phyloP scores from a whole-genome alignment of 164 flowering plant genomes.

The Magnolia officinalis region DNA sequence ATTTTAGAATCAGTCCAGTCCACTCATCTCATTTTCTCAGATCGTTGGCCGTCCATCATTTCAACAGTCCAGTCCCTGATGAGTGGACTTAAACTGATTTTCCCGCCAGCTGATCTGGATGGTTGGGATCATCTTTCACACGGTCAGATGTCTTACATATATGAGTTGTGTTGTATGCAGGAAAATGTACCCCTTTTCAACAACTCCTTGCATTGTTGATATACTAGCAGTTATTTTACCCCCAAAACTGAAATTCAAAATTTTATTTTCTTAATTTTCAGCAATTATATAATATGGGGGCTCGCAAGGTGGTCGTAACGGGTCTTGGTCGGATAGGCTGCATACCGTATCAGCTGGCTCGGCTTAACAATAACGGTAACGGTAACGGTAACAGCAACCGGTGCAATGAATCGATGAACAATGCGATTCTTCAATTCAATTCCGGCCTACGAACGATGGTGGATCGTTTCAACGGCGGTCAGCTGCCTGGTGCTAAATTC shows the following conservation, averaged over 20 bases:
- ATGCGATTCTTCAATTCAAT: conserved; percentile 53
- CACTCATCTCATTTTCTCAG: no score
- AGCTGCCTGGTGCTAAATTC: conserved; percentile 63
- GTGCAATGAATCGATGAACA: conserved; percentile 70
- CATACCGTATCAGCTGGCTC: conserved; percentile 78
- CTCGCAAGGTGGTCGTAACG: conserved; percentile 65
- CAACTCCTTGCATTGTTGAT: no score
- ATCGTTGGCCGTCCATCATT: no score
- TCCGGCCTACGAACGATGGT: conserved; percentile 53
- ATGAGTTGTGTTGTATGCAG: no score
- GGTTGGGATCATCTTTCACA: no score
- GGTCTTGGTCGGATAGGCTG: conserved; percentile 81
- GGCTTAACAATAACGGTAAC: conserved; percentile 22
- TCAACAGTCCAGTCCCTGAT: no score
- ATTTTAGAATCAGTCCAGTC: no score
- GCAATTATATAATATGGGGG: conserved; percentile 63
- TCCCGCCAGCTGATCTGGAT: no score
- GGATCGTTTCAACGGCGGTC: conserved; percentile 47
- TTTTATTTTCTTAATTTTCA: conserved; percentile 10
- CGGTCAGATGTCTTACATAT: no score
- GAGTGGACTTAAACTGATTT: no score
- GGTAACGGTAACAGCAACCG: conserved; percentile 25
- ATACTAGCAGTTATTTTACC: no score
- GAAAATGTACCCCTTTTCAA: no score
- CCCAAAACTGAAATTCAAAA: not conserved